Conservation (phyloP, 1,284 basidiomycete genomes). For the Cutaneotrichosporon sp. region DNA sequence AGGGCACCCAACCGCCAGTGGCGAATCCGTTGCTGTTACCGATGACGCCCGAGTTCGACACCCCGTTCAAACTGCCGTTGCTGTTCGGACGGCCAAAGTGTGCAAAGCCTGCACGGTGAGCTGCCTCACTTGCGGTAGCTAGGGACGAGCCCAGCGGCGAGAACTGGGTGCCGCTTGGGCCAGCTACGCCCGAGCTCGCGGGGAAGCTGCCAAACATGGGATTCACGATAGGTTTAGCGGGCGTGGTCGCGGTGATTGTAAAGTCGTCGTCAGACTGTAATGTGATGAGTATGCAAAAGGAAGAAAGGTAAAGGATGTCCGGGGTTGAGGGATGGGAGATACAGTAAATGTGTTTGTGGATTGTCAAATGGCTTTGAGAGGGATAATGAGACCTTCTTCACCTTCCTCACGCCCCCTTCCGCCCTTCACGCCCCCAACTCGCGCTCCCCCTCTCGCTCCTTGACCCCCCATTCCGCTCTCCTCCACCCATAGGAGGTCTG, state of each 20-base stretch:
- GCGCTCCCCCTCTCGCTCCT: too few species aligned
- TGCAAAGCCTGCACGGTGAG: slow-evolving; percentile 3
- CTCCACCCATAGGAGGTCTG: background rate
- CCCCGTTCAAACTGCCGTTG: background rate
- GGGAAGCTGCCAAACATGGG: slow-evolving; percentile 3
- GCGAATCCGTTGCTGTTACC: background rate
- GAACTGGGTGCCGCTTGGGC: background rate
- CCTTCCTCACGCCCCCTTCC: background rate
- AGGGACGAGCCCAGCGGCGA: background rate
- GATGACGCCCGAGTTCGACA: background rate
- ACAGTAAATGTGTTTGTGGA: background rate
- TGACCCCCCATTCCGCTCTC: background rate
- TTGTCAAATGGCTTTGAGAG: background rate
- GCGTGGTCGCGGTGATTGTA: slow-evolving; percentile 17
- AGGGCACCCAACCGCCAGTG: background rate
- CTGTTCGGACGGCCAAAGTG: background rate
- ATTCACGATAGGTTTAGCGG: background rate
- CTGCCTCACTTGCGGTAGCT: slow-evolving; percentile 7
- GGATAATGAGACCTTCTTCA: too few species aligned
- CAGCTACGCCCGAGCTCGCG: background rate
- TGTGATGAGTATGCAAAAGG: background rate
- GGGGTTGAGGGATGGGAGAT: background rate
- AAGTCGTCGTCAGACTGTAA: slow-evolving; percentile 13
- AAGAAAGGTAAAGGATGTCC: background rate
- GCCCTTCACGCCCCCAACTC: too few species aligned